A percentile compares a stretch with the other conserved stretches of the same genome.
phyloP scores from a whole-genome alignment of 2,329 filamentous ascomycete species.

The Fusarium sp. region DNA sequence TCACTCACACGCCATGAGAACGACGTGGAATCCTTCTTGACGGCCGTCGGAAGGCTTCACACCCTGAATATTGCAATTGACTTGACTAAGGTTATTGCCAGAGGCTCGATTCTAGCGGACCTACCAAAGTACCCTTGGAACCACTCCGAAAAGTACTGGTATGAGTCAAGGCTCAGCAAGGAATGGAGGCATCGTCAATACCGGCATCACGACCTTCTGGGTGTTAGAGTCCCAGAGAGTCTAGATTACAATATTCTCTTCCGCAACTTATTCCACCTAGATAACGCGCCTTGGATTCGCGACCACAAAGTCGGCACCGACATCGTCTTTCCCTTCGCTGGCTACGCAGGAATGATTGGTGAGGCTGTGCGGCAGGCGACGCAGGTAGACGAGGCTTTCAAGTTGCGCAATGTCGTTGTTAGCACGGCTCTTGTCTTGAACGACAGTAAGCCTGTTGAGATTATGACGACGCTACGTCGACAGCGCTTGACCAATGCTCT shows the following conservation, averaged over 20 bases:
- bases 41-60: conserved; percentile 48
- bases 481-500: conserved; percentile 42
- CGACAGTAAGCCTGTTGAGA: conserved; percentile 50
- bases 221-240: conserved; percentile 29
- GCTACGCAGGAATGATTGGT: conserved; percentile 53
- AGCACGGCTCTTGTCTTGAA: conserved; percentile 51
- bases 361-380: conserved; percentile 45
- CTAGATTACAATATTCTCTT: conserved; percentile 29
- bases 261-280: conserved; percentile 39
- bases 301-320: conserved; percentile 62
- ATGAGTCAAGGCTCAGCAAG: conserved; percentile 50
- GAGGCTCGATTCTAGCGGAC: conserved; percentile 27
- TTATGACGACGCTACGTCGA: conserved; percentile 52
- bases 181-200: conserved; percentile 53
- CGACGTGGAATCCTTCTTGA: conserved; percentile 17
- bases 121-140: conserved; percentile 60
- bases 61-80: conserved; percentile 37
- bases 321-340: conserved; percentile 59
- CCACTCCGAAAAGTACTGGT: conserved; percentile 53
- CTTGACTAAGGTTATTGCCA: conserved; percentile 10
- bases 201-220: conserved; percentile 57
- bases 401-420: conserved; percentile 49
- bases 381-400: not conserved
- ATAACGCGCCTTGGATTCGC: conserved; percentile 56
- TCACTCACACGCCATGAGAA: conserved; percentile 33